phyloP scores from a whole-genome alignment of 129 eudicot species.

The Ambrosia artemisiifolia region DNA sequence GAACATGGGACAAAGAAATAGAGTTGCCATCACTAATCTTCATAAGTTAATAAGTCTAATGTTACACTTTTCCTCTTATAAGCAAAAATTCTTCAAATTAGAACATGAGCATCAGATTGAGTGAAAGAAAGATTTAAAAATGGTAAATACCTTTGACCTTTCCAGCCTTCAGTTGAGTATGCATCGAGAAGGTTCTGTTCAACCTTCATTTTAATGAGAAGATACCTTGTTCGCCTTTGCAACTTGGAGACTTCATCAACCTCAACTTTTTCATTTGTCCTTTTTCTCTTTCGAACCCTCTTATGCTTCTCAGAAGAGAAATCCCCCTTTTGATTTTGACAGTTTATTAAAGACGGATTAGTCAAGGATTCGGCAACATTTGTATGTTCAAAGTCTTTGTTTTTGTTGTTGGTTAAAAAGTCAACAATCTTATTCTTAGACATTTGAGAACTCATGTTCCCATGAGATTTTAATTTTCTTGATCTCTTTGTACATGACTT shows the following conservation, averaged over 20 bases:
- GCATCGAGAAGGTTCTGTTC: constrained; percentile 98
- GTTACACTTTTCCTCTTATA: constrained; percentile 8
- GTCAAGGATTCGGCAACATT: constrained; percentile 36
- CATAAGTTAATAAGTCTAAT: not conserved
- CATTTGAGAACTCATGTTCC: constrained; percentile 21
- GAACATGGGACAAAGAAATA: not conserved
- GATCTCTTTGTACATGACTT: constrained; percentile 29
- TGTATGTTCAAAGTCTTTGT: constrained; percentile 26
- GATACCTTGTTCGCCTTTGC: constrained; percentile 79
- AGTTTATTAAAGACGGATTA: constrained; percentile 28
- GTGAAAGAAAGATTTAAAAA: constrained; percentile 4
- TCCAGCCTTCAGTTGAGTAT: constrained; percentile 96
- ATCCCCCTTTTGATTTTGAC: constrained; percentile 31
- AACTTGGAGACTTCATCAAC: constrained; percentile 76
- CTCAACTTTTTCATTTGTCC: constrained; percentile 40
- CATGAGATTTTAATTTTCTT: constrained; percentile 37
- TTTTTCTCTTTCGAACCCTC: constrained; percentile 49
- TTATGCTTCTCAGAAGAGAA: constrained; percentile 32
- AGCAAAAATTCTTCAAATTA: not conserved
- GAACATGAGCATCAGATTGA: constrained; percentile 7
- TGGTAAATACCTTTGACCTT: constrained; percentile 86
- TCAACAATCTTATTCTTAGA: constrained; percentile 38
- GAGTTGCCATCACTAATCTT: constrained; percentile 1
- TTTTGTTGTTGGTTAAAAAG: constrained; percentile 26
- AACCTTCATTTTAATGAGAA: constrained; percentile 70